phyloP scores from a whole-genome alignment of 2,329 filamentous ascomycete species.

The Plenodomus biglobosus region DNA sequence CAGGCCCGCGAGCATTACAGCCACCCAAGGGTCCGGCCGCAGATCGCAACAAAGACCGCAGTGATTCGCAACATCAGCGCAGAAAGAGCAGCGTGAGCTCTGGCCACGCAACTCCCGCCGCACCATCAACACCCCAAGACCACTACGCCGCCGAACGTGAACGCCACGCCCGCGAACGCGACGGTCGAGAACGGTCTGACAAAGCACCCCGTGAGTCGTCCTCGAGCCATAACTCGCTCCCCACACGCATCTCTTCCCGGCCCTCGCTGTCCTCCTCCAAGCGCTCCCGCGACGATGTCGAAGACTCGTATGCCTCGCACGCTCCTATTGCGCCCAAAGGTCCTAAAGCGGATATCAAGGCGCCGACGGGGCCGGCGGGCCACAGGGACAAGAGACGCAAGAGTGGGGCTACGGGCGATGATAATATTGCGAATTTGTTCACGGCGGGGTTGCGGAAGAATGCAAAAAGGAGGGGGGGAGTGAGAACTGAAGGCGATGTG shows the following conservation, averaged over 20 bases:
- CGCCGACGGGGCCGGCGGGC: conserved; percentile 33
- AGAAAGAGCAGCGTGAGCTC: conserved; percentile 23
- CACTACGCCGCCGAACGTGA: conserved; percentile 72
- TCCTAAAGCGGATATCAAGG: conserved; percentile 19
- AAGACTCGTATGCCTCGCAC: conserved; percentile 5
- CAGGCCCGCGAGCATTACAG: conserved; percentile 39
- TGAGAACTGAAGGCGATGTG: conserved; percentile 36
- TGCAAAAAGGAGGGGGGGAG: conserved; percentile 36
- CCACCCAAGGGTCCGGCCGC: conserved; percentile 43
- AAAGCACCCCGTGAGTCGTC: conserved; percentile 13
- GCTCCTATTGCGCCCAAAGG: conserved; percentile 10
- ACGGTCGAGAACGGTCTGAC: conserved; percentile 31
- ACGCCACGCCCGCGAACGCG: conserved; percentile 37
- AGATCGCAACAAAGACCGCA: conserved; percentile 33
- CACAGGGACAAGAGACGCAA: conserved; percentile 38
- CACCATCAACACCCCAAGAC: conserved; percentile 45
- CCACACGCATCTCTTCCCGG: conserved; percentile 25
- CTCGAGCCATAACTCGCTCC: conserved; percentile 12
- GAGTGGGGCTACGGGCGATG: conserved; percentile 23
- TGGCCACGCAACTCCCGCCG: conserved; percentile 17
- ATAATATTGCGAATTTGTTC: conserved; percentile 34
- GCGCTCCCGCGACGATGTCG: conserved; percentile 32
- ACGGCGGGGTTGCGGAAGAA: conserved; percentile 36
- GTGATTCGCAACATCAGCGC: conserved; percentile 18
- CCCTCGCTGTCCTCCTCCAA: conserved; percentile 27